Percentiles rank a stretch among this genome's conserved stretches.
These are phyloP conservation scores for Amylostereum areolatum DNA, from an alignment of 1,284 basidiomycete species.

Conservation along the genomic window DNA sequence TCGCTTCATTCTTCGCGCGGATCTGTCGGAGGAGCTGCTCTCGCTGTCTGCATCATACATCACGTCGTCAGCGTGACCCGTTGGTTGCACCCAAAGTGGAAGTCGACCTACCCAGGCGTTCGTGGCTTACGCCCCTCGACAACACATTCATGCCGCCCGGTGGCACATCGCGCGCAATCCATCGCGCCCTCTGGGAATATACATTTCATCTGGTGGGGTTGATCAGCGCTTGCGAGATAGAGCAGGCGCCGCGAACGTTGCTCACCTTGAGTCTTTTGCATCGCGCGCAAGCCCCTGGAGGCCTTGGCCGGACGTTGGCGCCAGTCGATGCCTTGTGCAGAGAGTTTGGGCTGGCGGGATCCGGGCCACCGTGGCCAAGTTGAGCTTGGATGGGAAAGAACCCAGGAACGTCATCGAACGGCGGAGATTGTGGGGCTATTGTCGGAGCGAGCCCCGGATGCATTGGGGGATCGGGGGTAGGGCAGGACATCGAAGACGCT, in stretches of 20 bases:
- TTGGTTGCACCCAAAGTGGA: neutral
- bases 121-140: constrained; percentile 29
- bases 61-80: neutral
- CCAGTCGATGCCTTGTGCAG: too few species aligned
- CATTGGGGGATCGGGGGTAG: too few species aligned
- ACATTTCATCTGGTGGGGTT: constrained; percentile 24
- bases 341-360: too few species aligned
- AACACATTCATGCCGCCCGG: constrained; percentile 25
- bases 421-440: too few species aligned
- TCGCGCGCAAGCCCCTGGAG: constrained; percentile 23
- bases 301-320: neutral
- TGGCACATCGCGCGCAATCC: constrained; percentile 21
- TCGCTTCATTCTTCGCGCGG: constrained; percentile 27
- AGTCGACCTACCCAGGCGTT: constrained; percentile 24
- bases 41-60: constrained; percentile 17
- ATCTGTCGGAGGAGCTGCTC: constrained; percentile 26
- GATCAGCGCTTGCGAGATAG: neutral
- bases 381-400: too few species aligned
- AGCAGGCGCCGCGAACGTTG: neutral
- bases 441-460: too few species aligned
- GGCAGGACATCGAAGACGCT: too few species aligned
- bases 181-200: constrained; percentile 19
- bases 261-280: constrained; percentile 27
- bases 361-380: too few species aligned
- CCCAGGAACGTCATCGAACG: too few species aligned